A percentile compares a stretch with the other conserved stretches of the same genome.
Conservation (phyloP, 441 rosid genomes). For the Pelargonium australe region DNA sequence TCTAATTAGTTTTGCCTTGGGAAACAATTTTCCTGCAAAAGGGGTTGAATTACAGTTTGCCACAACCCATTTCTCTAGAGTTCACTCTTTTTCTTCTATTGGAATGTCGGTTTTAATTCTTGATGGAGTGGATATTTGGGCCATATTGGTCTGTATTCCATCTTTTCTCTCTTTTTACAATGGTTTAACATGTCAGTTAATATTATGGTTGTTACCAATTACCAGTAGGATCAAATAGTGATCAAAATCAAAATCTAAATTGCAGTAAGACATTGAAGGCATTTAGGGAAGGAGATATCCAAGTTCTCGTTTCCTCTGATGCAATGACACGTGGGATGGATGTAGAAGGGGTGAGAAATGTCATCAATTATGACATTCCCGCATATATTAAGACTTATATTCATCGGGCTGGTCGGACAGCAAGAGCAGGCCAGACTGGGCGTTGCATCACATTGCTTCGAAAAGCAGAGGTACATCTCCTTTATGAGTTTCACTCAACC, state of each 20-base stretch:
- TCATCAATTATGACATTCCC: constrained; percentile 85
- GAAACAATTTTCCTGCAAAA: no score
- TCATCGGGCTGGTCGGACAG: constrained; percentile 95
- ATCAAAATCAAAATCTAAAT: constrained; percentile 15
- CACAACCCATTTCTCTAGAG: no score
- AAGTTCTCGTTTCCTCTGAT: constrained; percentile 92
- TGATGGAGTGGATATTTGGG: no score
- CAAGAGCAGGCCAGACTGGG: constrained; percentile 89
- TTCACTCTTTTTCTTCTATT: no score
- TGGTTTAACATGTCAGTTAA: background rate
- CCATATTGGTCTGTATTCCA: no score
- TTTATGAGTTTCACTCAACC: constrained; percentile 7
- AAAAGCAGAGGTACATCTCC: constrained; percentile 51
- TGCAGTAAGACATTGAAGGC: constrained; percentile 83
- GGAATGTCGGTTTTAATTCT: no score
- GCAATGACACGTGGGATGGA: constrained; percentile 98
- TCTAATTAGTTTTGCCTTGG: no score
- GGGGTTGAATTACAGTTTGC: no score
- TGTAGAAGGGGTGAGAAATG: constrained; percentile 85
- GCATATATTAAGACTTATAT: constrained; percentile 69
- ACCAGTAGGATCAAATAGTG: background rate
- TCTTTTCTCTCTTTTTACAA: no score
- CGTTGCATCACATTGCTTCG: constrained; percentile 79
- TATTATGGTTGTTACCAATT: background rate
- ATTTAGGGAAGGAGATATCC: constrained; percentile 67